Evolutionary conservation across 169 alveolate species (phyloP).

Genomic region (Eimeria maxima): DNA sequence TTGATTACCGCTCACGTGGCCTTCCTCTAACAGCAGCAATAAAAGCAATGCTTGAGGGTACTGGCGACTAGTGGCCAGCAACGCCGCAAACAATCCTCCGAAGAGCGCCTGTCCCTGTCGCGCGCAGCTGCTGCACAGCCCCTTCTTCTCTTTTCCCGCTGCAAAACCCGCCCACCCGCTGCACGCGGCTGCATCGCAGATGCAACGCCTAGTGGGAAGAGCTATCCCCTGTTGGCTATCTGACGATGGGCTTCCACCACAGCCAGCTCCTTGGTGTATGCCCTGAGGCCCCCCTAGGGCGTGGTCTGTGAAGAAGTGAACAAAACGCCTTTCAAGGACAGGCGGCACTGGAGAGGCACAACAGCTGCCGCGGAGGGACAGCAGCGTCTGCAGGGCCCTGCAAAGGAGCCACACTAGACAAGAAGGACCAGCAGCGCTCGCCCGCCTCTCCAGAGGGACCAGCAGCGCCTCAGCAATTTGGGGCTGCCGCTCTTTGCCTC

Average conservation of each 20-base stretch:
- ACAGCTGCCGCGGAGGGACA: background rate
- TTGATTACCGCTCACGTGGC: background rate
- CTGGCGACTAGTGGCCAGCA: slow-evolving; percentile 45
- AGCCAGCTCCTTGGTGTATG: background rate
- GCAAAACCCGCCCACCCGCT: slow-evolving; percentile 20
- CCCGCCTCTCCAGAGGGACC: background rate
- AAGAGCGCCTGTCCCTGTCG: slow-evolving; percentile 36
- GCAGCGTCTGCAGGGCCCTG: slow-evolving; percentile 27
- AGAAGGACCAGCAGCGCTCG: slow-evolving; percentile 9
- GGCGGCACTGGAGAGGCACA: background rate
- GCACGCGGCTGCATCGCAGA: background rate
- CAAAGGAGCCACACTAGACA: slow-evolving; percentile 6
- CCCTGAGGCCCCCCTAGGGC: background rate
- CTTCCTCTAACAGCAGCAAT: background rate
- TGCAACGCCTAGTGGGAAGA: background rate
- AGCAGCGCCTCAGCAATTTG: slow-evolving; percentile 64
- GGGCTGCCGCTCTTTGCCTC: slow-evolving; percentile 39
- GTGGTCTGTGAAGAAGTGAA: background rate
- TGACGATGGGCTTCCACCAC: background rate
- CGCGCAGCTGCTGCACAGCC: slow-evolving; percentile 46
- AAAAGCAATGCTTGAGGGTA: slow-evolving; percentile 48
- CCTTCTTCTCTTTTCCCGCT: background rate
- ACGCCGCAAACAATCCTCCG: slow-evolving; percentile 41
- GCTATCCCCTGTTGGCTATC: background rate
- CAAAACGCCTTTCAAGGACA: background rate